Conservation (phyloP, 805 yeast species). For the Kuraishia piskuri region DNA sequence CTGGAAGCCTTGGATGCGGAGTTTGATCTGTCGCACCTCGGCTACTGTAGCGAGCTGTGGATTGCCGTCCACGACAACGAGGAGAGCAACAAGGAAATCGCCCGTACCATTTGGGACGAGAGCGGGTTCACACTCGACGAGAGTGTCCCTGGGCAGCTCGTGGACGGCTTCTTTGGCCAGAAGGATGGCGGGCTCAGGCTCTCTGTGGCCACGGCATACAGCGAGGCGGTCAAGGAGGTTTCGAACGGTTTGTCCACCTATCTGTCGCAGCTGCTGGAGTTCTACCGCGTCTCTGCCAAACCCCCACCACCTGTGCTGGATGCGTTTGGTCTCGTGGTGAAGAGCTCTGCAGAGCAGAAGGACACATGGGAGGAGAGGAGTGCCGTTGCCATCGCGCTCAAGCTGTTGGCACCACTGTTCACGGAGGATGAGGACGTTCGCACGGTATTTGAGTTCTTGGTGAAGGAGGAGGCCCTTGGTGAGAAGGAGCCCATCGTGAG, state of each 20-base stretch:
- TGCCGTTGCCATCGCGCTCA: slow-evolving; percentile 66
- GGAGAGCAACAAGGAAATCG: slow-evolving; percentile 49
- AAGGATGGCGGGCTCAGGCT: slow-evolving; percentile 60
- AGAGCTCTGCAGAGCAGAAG: slow-evolving; percentile 47
- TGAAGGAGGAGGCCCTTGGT: slow-evolving; percentile 57
- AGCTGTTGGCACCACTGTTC: slow-evolving; percentile 42
- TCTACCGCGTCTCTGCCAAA: slow-evolving; percentile 51
- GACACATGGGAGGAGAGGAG: slow-evolving; percentile 85
- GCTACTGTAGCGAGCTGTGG: slow-evolving; percentile 63
- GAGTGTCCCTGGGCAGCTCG: slow-evolving; percentile 36
- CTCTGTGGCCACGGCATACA: slow-evolving; percentile 64
- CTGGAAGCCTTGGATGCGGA: slow-evolving; percentile 84
- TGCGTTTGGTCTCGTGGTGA: slow-evolving; percentile 69
- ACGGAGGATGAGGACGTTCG: slow-evolving; percentile 34
- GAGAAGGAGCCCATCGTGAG: slow-evolving; percentile 69
- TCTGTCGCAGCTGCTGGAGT: slow-evolving; percentile 37
- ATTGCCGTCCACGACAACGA: slow-evolving; percentile 72
- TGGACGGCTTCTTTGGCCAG: slow-evolving; percentile 37
- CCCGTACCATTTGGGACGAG: slow-evolving; percentile 81
- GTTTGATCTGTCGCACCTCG: slow-evolving; percentile 45
- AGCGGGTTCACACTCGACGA: slow-evolving; percentile 41
- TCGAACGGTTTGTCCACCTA: slow-evolving; percentile 20
- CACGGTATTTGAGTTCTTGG: slow-evolving; percentile 52
- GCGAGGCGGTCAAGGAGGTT: slow-evolving; percentile 38
- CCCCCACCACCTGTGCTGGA: slow-evolving; percentile 77